A percentile compares a stretch with the other conserved stretches of the same genome.
These are phyloP conservation scores for Mycena sanguinolenta DNA, from an alignment of 768 basidiomycete species.

Conservation along the genomic window DNA sequence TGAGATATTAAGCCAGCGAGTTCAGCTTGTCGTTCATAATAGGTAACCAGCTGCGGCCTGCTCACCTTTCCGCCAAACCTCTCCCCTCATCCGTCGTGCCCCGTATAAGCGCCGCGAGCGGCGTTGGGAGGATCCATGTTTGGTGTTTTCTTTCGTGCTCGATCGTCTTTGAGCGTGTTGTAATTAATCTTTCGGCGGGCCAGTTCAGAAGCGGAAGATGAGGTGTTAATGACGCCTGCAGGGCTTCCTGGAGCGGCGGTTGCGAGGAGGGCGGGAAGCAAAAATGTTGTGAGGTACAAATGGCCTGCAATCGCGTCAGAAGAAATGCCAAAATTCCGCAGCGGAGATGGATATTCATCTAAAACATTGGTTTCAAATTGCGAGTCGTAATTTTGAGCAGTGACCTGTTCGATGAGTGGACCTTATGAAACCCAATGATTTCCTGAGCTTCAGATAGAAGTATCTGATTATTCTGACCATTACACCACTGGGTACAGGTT, in stretches of 20 bases:
- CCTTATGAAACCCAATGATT: constrained; percentile 6
- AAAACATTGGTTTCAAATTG: constrained; percentile 44
- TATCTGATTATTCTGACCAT: constrained; percentile 38
- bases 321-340: not conserved
- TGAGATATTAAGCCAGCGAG: constrained; percentile 48
- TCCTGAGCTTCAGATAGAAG: not conserved
- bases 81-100: constrained; percentile 59
- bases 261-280: constrained; percentile 58
- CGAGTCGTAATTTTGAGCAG: constrained; percentile 47
- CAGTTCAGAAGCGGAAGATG: constrained; percentile 36
- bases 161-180: constrained; percentile 41
- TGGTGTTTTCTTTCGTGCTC: constrained; percentile 35
- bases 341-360: constrained; percentile 21
- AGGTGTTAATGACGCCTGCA: constrained; percentile 54
- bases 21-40: not conserved
- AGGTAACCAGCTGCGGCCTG: too few species aligned
- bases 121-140: constrained; percentile 37
- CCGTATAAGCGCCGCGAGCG: constrained; percentile 61
- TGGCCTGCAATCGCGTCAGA: constrained; percentile 56
- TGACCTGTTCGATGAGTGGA: constrained; percentile 43
- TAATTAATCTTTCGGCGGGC: constrained; percentile 26
- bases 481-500: constrained; percentile 38
- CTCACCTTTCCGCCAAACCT: constrained; percentile 61
- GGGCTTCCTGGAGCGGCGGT: constrained; percentile 51
- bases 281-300: constrained; percentile 67